Evolutionary conservation across 768 basidiomycete genomes (phyloP).

Genomic region (Calvatia gigantea): DNA sequence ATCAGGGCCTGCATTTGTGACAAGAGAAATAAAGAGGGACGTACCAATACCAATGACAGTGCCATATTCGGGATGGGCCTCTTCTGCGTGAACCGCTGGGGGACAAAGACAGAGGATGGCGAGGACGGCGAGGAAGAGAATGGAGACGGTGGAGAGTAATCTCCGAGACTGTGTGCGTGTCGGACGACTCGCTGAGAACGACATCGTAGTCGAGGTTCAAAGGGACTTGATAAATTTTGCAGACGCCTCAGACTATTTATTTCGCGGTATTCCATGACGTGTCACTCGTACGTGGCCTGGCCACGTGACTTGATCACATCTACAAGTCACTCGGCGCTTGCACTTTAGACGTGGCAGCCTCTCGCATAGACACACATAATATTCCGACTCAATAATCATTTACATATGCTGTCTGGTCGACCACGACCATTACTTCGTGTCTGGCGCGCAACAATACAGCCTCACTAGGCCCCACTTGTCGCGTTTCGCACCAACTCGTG

Average conservation of each 20-base stretch:
- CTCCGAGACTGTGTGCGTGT: slow-evolving; percentile 57
- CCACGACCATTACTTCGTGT: neutral
- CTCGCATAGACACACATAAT: slow-evolving; percentile 1
- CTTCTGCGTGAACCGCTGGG: slow-evolving; percentile 59
- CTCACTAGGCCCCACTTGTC: too few species aligned
- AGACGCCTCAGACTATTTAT: slow-evolving; percentile 25
- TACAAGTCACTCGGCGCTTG: neutral
- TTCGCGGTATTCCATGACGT: slow-evolving; percentile 29
- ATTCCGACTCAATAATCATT: neutral
- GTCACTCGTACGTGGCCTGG: slow-evolving; percentile 38
- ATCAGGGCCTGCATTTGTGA: slow-evolving; percentile 7
- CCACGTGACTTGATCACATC: slow-evolving; percentile 23
- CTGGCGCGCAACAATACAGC: neutral
- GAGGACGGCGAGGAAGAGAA: slow-evolving; percentile 58
- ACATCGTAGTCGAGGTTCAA: slow-evolving; percentile 33
- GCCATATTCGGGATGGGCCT: slow-evolving; percentile 73
- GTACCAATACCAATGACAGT: slow-evolving; percentile 90
- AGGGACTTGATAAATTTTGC: slow-evolving; percentile 24
- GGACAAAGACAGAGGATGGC: slow-evolving; percentile 74
- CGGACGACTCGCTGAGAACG: slow-evolving; percentile 40
- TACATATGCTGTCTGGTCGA: neutral
- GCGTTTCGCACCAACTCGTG: neutral
- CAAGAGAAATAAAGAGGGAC: slow-evolving; percentile 20
- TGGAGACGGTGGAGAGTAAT: slow-evolving; percentile 54
- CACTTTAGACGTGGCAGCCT: slow-evolving; percentile 10